A percentile compares a stretch with the other conserved stretches of the same genome.
These are phyloP conservation scores for Rhododendron kiyosumense DNA, from an alignment of 148 eudicot genomes.

Conservation along the genomic window DNA sequence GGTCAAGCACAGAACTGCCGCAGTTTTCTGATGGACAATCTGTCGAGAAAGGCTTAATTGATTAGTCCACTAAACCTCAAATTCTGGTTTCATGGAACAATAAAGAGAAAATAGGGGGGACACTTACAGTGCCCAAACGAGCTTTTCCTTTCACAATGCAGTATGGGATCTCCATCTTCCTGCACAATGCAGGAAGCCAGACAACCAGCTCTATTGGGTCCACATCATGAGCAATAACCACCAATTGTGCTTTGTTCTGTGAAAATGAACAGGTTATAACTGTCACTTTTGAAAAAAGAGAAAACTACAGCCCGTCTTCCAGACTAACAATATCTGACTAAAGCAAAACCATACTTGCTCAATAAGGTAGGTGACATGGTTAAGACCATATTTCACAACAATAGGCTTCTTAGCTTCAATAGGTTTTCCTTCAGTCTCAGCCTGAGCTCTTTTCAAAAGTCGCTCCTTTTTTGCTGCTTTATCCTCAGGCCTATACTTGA, in stretches of 20 bases:
- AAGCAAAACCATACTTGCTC: slow-evolving; percentile 51
- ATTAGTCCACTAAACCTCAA: neutral
- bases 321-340: neutral
- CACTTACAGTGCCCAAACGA: slow-evolving; percentile 70
- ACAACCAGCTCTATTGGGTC: slow-evolving; percentile 95
- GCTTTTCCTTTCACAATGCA: slow-evolving; percentile 95
- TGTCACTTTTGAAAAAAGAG: neutral
- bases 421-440: slow-evolving; percentile 83
- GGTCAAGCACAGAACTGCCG: slow-evolving; percentile 69
- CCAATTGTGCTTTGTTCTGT: slow-evolving; percentile 89
- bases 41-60: slow-evolving; percentile 10
- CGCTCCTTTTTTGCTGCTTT: slow-evolving; percentile 79
- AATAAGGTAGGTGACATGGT: slow-evolving; percentile 82
- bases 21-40: slow-evolving; percentile 88
- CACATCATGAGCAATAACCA: slow-evolving; percentile 92
- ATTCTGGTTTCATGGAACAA: neutral
- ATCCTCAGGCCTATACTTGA: slow-evolving; percentile 88
- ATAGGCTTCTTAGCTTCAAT: slow-evolving; percentile 74
- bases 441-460: slow-evolving; percentile 75
- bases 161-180: slow-evolving; percentile 94
- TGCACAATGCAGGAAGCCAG: slow-evolving; percentile 91
- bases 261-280: neutral
- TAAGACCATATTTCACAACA: slow-evolving; percentile 87
- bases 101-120: neutral
- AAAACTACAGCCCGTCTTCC: neutral